Evolutionary conservation across 169 alveolate genomes (phyloP).

Genomic region (Perkinsus olseni): DNA sequence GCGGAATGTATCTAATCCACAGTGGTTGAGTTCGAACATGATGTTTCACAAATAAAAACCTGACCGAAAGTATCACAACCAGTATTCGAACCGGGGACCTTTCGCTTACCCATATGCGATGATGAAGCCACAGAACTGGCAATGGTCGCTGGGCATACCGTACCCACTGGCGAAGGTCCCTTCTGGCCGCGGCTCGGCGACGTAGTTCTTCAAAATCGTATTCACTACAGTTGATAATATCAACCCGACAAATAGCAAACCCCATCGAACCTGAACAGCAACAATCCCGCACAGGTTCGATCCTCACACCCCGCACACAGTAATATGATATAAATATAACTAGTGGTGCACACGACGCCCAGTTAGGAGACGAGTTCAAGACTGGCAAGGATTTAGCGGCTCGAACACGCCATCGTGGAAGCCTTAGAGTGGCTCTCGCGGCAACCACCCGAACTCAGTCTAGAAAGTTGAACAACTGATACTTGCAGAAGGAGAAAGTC

Average conservation of each 20-base stretch:
- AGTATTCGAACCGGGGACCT: background rate
- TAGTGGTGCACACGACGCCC: no score
- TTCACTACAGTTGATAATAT: background rate
- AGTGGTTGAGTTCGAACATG: background rate
- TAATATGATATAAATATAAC: no score
- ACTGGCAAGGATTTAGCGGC: no score
- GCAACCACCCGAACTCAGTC: no score
- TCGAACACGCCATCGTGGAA: no score
- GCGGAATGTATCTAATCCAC: background rate
- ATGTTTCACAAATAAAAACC: background rate
- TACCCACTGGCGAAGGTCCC: background rate
- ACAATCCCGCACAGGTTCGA: background rate
- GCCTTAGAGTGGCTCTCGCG: no score
- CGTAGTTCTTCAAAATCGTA: background rate
- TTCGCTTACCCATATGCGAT: background rate
- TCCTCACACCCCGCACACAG: background rate
- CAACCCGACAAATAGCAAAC: background rate
- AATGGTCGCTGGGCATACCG: background rate
- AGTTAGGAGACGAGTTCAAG: no score
- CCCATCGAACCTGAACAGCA: background rate
- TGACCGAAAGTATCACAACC: background rate
- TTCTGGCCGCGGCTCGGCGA: background rate
- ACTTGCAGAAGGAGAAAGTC: no score
- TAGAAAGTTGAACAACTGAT: no score
- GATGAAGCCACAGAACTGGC: background rate